phyloP scores from a whole-genome alignment of 192 early-diverging fungal genomes.

The Pecoramyces ruminantium region DNA sequence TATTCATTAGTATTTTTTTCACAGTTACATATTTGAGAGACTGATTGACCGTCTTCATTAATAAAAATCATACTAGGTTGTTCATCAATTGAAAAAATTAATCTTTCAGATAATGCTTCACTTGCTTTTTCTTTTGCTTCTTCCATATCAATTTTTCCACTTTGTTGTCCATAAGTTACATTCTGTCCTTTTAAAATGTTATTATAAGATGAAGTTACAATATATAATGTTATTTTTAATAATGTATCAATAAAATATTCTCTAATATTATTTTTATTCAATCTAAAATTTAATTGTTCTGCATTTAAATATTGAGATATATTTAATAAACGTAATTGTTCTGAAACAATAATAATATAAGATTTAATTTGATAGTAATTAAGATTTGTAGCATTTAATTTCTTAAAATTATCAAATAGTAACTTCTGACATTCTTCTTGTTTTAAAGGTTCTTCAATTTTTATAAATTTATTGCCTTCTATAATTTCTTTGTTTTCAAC shows the following conservation, averaged over 20 bases:
- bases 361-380: not conserved
- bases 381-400: not conserved
- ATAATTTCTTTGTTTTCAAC: too few species aligned
- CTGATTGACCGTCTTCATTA: not conserved
- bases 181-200: not conserved
- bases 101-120: not conserved
- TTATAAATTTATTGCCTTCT: too few species aligned
- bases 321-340: not conserved
- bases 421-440: not conserved
- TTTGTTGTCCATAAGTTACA: not conserved
- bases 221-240: not conserved
- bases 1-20: not conserved
- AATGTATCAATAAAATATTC: not conserved
- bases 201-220: not conserved
- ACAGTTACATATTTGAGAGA: not conserved
- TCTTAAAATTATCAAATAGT: not conserved
- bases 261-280: not conserved
- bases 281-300: not conserved
- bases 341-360: not conserved
- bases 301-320: not conserved
- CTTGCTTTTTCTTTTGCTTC: not conserved
- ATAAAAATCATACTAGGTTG: not conserved
- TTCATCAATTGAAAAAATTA: not conserved
- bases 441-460: too few species aligned
- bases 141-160: not conserved